A percentile compares a stretch with the other conserved stretches of the same genome.
Conservation (phyloP, 129 eudicot genomes). For the Daucus carota region DNA sequence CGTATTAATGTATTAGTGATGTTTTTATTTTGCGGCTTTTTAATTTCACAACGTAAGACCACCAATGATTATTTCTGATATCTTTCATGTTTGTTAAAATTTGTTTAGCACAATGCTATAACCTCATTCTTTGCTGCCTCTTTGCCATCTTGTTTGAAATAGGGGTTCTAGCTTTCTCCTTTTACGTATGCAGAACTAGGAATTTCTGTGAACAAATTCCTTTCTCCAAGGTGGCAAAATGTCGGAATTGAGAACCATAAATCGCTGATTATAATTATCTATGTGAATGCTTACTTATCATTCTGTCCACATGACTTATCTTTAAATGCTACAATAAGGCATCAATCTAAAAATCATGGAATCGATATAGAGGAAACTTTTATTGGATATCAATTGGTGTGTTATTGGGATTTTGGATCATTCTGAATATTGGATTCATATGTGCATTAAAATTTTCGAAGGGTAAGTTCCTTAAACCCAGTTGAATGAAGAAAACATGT, state of each 20-base stretch:
- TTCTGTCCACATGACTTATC: neutral
- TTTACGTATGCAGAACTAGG: slow-evolving; percentile 32
- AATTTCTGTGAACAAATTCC: slow-evolving; percentile 29
- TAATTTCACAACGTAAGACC: slow-evolving; percentile 17
- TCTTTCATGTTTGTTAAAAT: neutral
- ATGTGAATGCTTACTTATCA: neutral
- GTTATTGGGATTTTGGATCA: slow-evolving; percentile 4
- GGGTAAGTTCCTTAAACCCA: slow-evolving; percentile 1
- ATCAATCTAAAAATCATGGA: neutral
- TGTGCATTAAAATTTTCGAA: slow-evolving; percentile 5
- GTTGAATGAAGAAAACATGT: neutral
- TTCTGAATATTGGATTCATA: slow-evolving; percentile 12
- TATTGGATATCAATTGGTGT: slow-evolving; percentile 15
- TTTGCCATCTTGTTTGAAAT: slow-evolving; percentile 26
- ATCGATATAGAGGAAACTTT: slow-evolving; percentile 3
- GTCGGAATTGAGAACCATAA: neutral
- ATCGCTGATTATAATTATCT: neutral
- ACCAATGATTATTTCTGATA: neutral
- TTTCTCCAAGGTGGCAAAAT: slow-evolving; percentile 16
- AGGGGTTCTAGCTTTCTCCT: slow-evolving; percentile 45
- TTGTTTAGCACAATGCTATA: neutral
- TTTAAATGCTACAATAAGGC: slow-evolving; percentile 12
- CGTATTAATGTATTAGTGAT: too few species aligned
- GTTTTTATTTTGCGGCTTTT: too few species aligned
- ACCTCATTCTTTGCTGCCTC: slow-evolving; percentile 9